These are phyloP conservation scores for Cyclotella baltica DNA, from an alignment of 108 stramenopile genomes.

Conservation along the genomic window DNA sequence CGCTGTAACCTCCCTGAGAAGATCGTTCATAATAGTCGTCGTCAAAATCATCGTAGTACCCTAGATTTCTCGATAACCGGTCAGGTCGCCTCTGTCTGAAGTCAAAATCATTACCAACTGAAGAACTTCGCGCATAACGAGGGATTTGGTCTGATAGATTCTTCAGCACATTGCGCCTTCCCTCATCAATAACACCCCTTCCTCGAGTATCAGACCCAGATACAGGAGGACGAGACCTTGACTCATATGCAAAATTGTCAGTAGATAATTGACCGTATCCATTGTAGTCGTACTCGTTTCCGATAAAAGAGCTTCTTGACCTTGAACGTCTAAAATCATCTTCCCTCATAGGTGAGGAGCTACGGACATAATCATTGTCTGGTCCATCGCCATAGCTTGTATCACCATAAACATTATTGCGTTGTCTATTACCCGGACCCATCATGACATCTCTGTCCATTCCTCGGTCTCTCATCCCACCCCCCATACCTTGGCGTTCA, in stretches of 20 bases:
- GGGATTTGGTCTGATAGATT: not conserved
- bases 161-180: not conserved
- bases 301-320: not conserved
- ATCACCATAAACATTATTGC: not conserved
- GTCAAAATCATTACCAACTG: slow-evolving; percentile 9
- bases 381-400: not conserved
- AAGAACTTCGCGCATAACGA: slow-evolving; percentile 13
- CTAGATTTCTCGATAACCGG: not conserved
- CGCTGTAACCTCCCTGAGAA: slow-evolving; percentile 1
- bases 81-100: slow-evolving; percentile 8
- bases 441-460: not conserved
- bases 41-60: not conserved
- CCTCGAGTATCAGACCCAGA: slow-evolving; percentile 22
- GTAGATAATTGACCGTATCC: slow-evolving; percentile 10
- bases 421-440: not conserved
- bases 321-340: slow-evolving; percentile 2
- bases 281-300: slow-evolving; percentile 10
- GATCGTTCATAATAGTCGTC: slow-evolving; percentile 1
- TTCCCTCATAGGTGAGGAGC: slow-evolving; percentile 4
- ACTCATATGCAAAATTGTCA: slow-evolving; percentile 1
- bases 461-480: not conserved
- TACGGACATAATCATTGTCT: slow-evolving; percentile 13
- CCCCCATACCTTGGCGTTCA: not conserved
- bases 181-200: slow-evolving; percentile 5
- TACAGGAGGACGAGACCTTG: not conserved